phyloP scores from a whole-genome alignment of 2,329 filamentous ascomycete species.

The Fusarium nanum region DNA sequence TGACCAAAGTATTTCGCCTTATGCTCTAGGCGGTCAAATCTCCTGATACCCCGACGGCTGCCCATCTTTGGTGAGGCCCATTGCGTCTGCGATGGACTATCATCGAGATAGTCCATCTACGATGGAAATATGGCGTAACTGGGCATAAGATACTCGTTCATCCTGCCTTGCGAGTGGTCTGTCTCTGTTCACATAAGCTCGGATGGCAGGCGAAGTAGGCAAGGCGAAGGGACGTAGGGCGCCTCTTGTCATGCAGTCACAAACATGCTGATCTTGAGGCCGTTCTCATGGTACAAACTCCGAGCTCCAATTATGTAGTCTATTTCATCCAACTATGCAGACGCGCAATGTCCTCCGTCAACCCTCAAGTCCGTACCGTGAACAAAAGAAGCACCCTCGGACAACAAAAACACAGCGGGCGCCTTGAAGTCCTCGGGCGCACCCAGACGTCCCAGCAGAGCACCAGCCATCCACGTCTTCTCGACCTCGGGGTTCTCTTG shows the following conservation, averaged over 20 bases:
- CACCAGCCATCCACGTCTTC: slow-evolving; percentile 64
- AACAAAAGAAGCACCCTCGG: slow-evolving; percentile 68
- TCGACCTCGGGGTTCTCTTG: slow-evolving; percentile 61
- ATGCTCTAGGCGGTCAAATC: background rate
- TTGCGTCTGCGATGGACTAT: background rate
- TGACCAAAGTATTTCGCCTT: background rate
- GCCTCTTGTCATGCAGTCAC: background rate
- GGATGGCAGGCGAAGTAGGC: background rate
- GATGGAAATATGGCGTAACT: background rate
- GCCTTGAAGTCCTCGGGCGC: slow-evolving; percentile 69
- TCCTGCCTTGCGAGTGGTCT: background rate
- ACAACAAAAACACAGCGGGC: slow-evolving; percentile 66
- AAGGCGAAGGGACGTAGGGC: background rate
- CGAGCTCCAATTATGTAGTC: background rate
- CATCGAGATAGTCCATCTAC: background rate
- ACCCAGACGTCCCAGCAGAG: slow-evolving; percentile 65
- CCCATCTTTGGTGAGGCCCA: background rate
- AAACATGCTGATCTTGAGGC: background rate
- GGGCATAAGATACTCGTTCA: background rate
- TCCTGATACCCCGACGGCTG: background rate
- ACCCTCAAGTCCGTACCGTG: slow-evolving; percentile 67
- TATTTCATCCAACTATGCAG: slow-evolving; percentile 40
- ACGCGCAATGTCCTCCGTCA: slow-evolving; percentile 66
- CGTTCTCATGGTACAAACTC: background rate
- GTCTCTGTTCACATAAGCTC: background rate